Conservation (phyloP, 352 stramenopile species). For the Globisporangium camurandrum region DNA sequence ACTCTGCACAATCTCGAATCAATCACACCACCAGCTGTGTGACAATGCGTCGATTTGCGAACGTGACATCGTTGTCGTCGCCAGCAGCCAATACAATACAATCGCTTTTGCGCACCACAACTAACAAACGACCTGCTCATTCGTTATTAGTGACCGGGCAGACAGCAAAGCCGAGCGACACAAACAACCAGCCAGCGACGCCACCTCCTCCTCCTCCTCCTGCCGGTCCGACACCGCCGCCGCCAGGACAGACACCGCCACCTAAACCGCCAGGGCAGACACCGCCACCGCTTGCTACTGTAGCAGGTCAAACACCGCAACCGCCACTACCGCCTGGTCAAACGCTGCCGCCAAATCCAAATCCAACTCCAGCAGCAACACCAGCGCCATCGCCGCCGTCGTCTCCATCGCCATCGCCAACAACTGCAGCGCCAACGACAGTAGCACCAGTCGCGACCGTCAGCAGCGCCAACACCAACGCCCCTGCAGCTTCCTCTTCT, state of each 20-base stretch:
- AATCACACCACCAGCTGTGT: slow-evolving; percentile 1
- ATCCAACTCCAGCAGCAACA: slow-evolving; percentile 2
- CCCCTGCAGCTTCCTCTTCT: neutral
- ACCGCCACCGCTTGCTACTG: neutral
- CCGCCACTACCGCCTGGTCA: neutral
- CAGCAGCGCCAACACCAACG: neutral
- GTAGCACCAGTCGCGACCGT: neutral
- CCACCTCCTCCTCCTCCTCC: slow-evolving; percentile 3
- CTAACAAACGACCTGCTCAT: neutral
- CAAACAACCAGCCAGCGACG: slow-evolving; percentile 22
- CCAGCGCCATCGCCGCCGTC: neutral
- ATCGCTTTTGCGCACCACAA: neutral
- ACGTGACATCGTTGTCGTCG: slow-evolving; percentile 4
- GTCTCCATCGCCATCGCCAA: neutral
- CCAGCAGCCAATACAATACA: neutral
- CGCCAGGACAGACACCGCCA: slow-evolving; percentile 2
- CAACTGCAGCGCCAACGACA: slow-evolving; percentile 1
- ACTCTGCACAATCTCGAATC: too few species aligned
- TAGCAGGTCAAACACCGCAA: neutral
- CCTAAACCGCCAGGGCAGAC: neutral
- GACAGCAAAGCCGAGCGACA: slow-evolving; percentile 18
- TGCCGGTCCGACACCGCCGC: slow-evolving; percentile 2
- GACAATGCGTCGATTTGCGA: neutral
- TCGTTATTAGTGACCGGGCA: slow-evolving; percentile 6
- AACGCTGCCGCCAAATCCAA: neutral